Evolutionary conservation across 257 asterid genomes (phyloP), one percentile per base, ranked within the genome.

Genomic region (Fraxinus pennsylvanica): DNA sequence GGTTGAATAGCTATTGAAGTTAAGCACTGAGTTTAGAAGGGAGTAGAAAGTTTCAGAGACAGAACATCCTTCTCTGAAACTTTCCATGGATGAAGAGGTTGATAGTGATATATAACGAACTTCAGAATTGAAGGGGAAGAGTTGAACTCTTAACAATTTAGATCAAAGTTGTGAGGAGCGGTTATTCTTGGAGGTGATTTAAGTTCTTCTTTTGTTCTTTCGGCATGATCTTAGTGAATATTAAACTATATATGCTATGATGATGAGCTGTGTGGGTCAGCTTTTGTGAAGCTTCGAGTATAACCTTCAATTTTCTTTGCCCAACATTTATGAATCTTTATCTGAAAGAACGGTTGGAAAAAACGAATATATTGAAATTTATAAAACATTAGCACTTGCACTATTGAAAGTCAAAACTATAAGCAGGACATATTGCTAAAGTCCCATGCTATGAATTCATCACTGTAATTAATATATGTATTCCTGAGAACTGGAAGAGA

Each of bases 191-290:
- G 14, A 61, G 68, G 38, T 21, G 30, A 9, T 43, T 70, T 52
- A 52, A 70, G 76, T 36, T 78, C 65, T 65, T 25, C 17, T 32
- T 72, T 70, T 57, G 57, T 71, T 78, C 21, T 78, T 27, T 25
- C 6, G 63, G 67, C 79, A 9, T 68, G 52, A 17, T 35, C 6
- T 74, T 68, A 9, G 72, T 29, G 59, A 43, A n/a, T 74, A 4
- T 57, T 57, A 21, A 70, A 17, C 9, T 57, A 25, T 69, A 57
- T 47, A 30, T 52, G 79, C 61, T 65, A 9, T 74, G 29, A 45
- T 17, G 57, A 43, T 13, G 65, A 5, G 19, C 27, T 43, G 9
- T 45, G 22, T 72, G n/a, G 50, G 36, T 38, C 75, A 35, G 43
- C 41, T 68, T 27, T 50, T 33, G 21, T 66, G 39, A 39, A 15